Evolutionary conservation across 345 rosid genomes (phyloP), one percentile per base, ranked within the genome.

Genomic region (Gossypium sturtianum): DNA sequence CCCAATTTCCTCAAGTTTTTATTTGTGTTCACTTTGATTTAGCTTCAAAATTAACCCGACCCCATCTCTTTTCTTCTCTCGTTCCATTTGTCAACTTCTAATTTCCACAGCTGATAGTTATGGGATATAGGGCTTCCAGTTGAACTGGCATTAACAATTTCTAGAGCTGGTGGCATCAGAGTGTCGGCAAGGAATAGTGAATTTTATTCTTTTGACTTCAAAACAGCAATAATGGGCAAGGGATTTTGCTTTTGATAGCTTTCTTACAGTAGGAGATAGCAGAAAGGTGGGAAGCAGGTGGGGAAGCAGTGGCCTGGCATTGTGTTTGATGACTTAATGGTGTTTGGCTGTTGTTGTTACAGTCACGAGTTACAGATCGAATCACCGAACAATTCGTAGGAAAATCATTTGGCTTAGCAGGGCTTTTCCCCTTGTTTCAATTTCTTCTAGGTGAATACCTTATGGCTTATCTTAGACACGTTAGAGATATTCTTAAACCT

Each of bases 61-160:
- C 17, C 25, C 53, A 6, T 44, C 45, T 65, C 29, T 44, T 65
- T 44, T 19, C 34, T 25, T 2, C 64, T 25, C 64, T 27, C 38
- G 12, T 44, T 45, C 70, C 54, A 66, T 4, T 66, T 66, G 16
- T 47, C 56, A 66, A 66, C 41, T 45, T 45, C 71, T 66, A 66
- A 22, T 47, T 66, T 66, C 10, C 12, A 45, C 19, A 2, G 38
- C 10, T 45, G n/a, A 66, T 20, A 20, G 53, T 44, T 44, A 66
- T 66, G n/a, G 9, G 53, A 45, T 2, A 66, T 19, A 4, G 53
- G 17, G 53, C 34, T 43, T 19, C 27, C 53, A 45, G 34, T 45
- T 20, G 70, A 45, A 12, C 22, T 66, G 12, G 12, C n/a, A 67
- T 7, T 47, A 20, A 48, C 7, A 45, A 67, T 25, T 8, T 67